phyloP scores from a whole-genome alignment of 305 asterid species.

The Striga hermonthica region DNA sequence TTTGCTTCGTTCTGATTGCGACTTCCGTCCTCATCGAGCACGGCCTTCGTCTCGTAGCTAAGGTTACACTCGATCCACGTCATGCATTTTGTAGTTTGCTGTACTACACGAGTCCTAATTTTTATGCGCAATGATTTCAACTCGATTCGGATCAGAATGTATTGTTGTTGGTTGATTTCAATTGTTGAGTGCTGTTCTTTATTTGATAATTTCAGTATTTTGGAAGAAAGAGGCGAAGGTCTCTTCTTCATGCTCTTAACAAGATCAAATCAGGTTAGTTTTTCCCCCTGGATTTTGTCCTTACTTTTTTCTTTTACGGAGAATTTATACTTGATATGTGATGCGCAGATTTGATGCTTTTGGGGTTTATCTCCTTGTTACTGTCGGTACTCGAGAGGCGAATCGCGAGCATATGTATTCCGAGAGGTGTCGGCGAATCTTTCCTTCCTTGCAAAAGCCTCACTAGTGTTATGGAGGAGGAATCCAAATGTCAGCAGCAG shows the following conservation, averaged over 20 bases:
- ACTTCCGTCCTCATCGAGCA: constrained; percentile 61
- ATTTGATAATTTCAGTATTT: constrained; percentile 44
- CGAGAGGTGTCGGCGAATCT: constrained; percentile 39
- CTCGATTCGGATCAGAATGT: neutral
- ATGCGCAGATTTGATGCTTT: constrained; percentile 62
- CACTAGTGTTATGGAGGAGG: constrained; percentile 36
- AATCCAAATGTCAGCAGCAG: constrained; percentile 48
- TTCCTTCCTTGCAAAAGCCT: constrained; percentile 63
- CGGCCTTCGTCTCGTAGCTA: constrained; percentile 55
- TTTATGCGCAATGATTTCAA: no score
- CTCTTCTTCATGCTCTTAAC: constrained; percentile 61
- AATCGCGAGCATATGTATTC: constrained; percentile 56
- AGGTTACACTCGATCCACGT: constrained; percentile 34
- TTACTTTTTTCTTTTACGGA: neutral
- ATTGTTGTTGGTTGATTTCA: neutral
- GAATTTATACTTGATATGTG: constrained; percentile 1
- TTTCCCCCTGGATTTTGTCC: neutral
- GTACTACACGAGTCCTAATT: no score
- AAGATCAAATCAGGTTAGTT: constrained; percentile 57
- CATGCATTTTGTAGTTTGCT: no score
- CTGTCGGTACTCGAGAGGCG: constrained; percentile 50
- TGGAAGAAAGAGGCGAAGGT: constrained; percentile 50
- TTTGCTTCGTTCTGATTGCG: constrained; percentile 54
- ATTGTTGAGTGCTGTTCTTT: neutral
- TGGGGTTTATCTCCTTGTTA: constrained; percentile 73